Base-by-base conservation (phyloP, 78 protist species). In the Acrasis kona region DNA sequence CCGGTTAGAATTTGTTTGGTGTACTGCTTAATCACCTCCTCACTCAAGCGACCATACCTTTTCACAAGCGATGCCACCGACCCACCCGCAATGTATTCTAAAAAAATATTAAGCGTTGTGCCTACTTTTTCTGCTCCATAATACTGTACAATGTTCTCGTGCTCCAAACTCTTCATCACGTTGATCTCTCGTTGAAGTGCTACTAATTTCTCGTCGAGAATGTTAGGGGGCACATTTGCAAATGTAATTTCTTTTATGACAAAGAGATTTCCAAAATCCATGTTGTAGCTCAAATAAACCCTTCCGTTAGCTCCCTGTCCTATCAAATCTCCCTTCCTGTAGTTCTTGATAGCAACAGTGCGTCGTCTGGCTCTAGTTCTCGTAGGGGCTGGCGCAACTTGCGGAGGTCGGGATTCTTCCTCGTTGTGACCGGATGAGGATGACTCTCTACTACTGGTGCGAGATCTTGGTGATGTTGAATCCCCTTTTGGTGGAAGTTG, bases 31-130 rank as follows among this genome's bases (percentile, higher is more conserved):
- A 65, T 69, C 4, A 86, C 76, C 39, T 61, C 70, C 50, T 90
- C 94, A 4, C 68, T 34, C 39, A 89, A 84, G 32, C 78, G 35
- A 32, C 94, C 94, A 61, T 88, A 90, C 9, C 41, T 86, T 9
- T 65, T 34, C 12, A 90, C 38, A 1, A 88, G 38, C 4, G 82
- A 40, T 19, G 41, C 1, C 6, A 80, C 57, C 32, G 76, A 42
- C 34, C 84, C 84, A 1, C 84, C 82, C 8, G 84, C 58, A 3
- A 74, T 70, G 29, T 74, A 80, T 61, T 80, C 84, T 71, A 80
- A 41, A 19, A 75, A 72, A n/a, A 80, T 80, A 28, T 64, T 74
- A 39, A 90, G 57, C 7, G 78, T 30, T 6, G 83, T 3, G 40
- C 78, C 90, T 57, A 41, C 66, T 29, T 36, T 39, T 31, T 42